Conservation (phyloP, 1,284 basidiomycete genomes). For the Farysia itapuensis region DNA sequence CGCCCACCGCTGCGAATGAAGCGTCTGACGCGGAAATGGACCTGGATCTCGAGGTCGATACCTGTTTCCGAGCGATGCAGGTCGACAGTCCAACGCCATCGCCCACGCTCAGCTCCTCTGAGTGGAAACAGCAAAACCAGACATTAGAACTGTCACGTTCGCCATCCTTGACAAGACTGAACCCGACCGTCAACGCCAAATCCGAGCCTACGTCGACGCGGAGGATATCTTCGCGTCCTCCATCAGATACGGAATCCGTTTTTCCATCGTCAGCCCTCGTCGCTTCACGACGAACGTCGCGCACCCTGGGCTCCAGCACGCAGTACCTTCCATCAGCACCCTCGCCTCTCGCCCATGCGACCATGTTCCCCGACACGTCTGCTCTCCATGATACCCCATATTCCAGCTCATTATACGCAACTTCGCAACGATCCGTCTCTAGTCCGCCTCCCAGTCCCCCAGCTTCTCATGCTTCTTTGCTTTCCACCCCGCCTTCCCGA, state of each 20-base stretch:
- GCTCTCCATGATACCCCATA: too few species aligned
- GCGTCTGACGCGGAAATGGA: constrained; percentile 2
- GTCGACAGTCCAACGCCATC: constrained; percentile 14
- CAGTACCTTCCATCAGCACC: constrained; percentile 4
- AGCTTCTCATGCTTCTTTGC: too few species aligned
- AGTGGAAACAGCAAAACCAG: not conserved
- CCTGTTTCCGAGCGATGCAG: constrained; percentile 25
- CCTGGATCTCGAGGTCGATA: constrained; percentile 23
- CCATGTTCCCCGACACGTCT: constrained; percentile 3
- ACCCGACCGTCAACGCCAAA: not conserved
- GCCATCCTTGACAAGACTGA: not conserved
- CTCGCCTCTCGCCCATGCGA: constrained; percentile 6
- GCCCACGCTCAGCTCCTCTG: constrained; percentile 1
- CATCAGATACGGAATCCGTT: not conserved
- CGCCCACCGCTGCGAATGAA: not conserved
- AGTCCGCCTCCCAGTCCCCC: too few species aligned
- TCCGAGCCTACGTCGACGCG: not conserved
- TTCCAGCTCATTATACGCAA: too few species aligned
- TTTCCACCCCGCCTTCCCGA: too few species aligned
- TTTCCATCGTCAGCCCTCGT: constrained; percentile 1
- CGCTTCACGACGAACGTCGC: constrained; percentile 7
- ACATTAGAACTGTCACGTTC: too few species aligned
- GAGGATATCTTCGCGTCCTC: not conserved
- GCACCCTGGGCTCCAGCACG: not conserved
- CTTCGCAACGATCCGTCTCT: too few species aligned